Evolutionary conservation across 371 early-diverging fungal genomes (phyloP).

Genomic region (Homolaphlyctis polyrhiza): DNA sequence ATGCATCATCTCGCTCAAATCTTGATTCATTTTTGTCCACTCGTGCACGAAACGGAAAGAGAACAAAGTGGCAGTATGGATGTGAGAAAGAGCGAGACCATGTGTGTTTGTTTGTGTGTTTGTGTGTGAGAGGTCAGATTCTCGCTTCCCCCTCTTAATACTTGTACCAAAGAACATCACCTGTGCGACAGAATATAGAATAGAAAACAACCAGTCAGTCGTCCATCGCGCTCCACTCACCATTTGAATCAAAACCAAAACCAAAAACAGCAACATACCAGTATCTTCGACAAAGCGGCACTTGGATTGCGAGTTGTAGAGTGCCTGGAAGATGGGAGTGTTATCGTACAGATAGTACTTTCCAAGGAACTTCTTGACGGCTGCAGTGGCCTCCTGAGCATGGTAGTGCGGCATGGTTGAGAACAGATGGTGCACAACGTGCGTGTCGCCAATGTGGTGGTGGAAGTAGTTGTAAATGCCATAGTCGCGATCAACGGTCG

Average conservation of each 20-base stretch:
- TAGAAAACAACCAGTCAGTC: no score
- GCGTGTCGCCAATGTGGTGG: conserved; percentile 79
- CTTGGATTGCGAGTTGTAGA: conserved; percentile 56
- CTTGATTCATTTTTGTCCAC: no score
- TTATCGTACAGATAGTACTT: conserved; percentile 56
- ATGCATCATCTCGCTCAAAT: no score
- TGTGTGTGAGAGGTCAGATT: no score
- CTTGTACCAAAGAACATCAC: conserved; percentile 41
- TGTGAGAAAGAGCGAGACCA: no score
- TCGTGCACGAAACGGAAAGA: no score
- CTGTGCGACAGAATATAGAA: no score
- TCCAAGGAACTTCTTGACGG: conserved; percentile 65
- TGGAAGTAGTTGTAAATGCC: conserved; percentile 76
- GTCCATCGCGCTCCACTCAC: no score
- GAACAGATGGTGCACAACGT: conserved; percentile 86
- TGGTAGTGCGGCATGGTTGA: conserved; percentile 90
- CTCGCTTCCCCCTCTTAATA: conserved; percentile 12
- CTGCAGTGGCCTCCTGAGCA: conserved; percentile 73
- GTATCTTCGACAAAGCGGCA: conserved; percentile 82
- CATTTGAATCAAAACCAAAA: conserved; percentile 6
- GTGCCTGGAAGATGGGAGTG: conserved; percentile 56
- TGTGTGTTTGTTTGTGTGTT: no score
- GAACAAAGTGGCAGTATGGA: no score
- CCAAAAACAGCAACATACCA: conserved; percentile 11
- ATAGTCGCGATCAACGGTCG: conserved; percentile 79